Conservation (phyloP, 2,329 filamentous ascomycete genomes). For the Fusarium xyrophilum region DNA sequence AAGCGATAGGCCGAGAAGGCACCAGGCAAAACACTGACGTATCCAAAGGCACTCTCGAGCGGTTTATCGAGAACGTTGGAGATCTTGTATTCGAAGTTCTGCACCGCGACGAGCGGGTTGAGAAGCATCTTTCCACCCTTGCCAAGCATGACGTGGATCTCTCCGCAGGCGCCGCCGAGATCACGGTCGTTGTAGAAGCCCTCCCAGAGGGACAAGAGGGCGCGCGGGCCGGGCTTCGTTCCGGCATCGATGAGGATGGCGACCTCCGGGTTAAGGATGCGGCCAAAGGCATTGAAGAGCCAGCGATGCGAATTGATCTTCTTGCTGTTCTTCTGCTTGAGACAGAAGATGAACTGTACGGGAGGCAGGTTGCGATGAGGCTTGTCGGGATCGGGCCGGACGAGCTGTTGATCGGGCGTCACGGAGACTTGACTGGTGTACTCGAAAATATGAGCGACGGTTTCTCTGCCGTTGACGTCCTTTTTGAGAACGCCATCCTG, state of each 20-base stretch:
- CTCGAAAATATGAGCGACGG: conserved; percentile 38
- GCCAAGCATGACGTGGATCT: conserved; percentile 39
- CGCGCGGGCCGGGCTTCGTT: conserved; percentile 36
- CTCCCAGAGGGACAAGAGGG: conserved; percentile 36
- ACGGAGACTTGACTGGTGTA: conserved; percentile 40
- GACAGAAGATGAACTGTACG: conserved; percentile 39
- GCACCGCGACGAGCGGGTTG: conserved; percentile 38
- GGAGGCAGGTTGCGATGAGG: conserved; percentile 32
- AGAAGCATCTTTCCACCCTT: conserved; percentile 34
- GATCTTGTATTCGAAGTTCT: conserved; percentile 40
- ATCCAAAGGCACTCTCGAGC: conserved; percentile 37
- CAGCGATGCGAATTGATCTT: conserved; percentile 42
- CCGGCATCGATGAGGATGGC: conserved; percentile 38
- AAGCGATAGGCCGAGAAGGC: conserved; percentile 39
- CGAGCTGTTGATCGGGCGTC: conserved; percentile 38
- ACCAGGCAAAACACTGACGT: conserved; percentile 37
- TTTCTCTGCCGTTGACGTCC: conserved; percentile 39
- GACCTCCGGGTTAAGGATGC: conserved; percentile 38
- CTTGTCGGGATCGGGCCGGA: conserved; percentile 34
- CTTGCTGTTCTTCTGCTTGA: conserved; percentile 41
- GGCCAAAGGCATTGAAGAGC: conserved; percentile 39
- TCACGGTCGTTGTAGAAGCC: conserved; percentile 38
- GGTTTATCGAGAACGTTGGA: conserved; percentile 39
- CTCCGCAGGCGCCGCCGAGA: conserved; percentile 36
- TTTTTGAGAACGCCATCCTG: conserved; percentile 40